A percentile compares a stretch with the other conserved stretches of the same genome.
Evolutionary conservation across 2,329 filamentous ascomycete species (phyloP).

Genomic region (Venturia nashicola): DNA sequence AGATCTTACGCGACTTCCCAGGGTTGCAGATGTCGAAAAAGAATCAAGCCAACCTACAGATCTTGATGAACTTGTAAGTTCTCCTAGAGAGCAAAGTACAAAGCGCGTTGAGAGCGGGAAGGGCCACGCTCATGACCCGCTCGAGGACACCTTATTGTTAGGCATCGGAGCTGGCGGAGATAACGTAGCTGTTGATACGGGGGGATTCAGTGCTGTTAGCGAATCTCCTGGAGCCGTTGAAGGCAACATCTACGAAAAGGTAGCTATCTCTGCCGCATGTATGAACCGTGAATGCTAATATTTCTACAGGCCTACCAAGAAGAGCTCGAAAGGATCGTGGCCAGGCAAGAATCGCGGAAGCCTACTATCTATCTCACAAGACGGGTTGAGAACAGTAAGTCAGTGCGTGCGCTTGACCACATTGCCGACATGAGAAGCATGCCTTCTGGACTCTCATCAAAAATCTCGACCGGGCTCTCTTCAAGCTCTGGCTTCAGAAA

Average conservation of each 20-base stretch:
- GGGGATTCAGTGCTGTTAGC: constrained; percentile 45
- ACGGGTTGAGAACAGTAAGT: constrained; percentile 33
- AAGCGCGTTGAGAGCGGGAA: constrained; percentile 29
- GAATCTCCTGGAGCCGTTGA: constrained; percentile 79
- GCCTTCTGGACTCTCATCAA: not conserved
- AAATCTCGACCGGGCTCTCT: not conserved
- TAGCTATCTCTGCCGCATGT: not conserved
- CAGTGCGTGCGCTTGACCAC: constrained; percentile 19
- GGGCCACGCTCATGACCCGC: constrained; percentile 51
- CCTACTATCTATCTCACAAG: constrained; percentile 46
- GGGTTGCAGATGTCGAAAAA: not conserved
- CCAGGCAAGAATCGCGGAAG: constrained; percentile 23
- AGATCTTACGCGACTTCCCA: constrained; percentile 14
- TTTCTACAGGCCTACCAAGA: constrained; percentile 55
- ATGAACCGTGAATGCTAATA: not conserved
- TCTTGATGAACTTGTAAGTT: constrained; percentile 13
- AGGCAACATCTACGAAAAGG: constrained; percentile 72
- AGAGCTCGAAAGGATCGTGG: constrained; percentile 62
- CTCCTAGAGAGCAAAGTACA: constrained; percentile 24
- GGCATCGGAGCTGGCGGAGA: constrained; percentile 59
- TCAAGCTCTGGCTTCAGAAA: constrained; percentile 2
- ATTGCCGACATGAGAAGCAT: constrained; percentile 1
- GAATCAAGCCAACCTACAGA: not conserved
- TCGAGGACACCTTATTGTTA: constrained; percentile 56
- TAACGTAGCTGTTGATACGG: constrained; percentile 24